phyloP scores from a whole-genome alignment of 306 rosid species.

The Quercus wislizeni region DNA sequence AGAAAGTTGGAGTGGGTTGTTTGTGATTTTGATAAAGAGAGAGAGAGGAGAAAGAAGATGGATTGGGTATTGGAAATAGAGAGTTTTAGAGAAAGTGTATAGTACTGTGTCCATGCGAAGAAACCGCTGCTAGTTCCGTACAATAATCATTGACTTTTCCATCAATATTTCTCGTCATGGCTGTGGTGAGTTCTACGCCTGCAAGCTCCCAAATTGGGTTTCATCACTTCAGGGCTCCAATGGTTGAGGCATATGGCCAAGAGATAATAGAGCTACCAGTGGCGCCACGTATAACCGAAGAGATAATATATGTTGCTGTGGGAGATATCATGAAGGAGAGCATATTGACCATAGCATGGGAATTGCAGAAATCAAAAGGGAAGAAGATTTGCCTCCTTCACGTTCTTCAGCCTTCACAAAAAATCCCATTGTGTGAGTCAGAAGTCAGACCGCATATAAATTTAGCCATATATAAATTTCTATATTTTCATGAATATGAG shows the following conservation, averaged over 20 bases:
- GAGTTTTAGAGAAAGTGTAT: too few species aligned
- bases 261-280: too few species aligned
- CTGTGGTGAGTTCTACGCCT: conserved; percentile 25
- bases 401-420: conserved; percentile 61
- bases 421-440: conserved; percentile 67
- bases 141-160: conserved; percentile 3
- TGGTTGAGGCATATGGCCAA: background rate
- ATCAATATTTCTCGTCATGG: conserved; percentile 31
- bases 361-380: conserved; percentile 69
- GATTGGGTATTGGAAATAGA: too few species aligned
- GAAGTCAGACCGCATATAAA: conserved; percentile 13
- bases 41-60: too few species aligned
- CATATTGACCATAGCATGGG: conserved; percentile 58
- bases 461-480: too few species aligned
- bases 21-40: background rate
- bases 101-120: too few species aligned
- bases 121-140: background rate
- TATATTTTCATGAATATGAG: too few species aligned
- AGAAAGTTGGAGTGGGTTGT: conserved; percentile 9
- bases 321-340: conserved; percentile 61
- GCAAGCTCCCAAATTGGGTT: too few species aligned
- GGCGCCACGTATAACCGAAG: conserved; percentile 34
- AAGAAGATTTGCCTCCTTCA: conserved; percentile 64
- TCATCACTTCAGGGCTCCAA: conserved; percentile 6
- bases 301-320: conserved; percentile 64